phyloP scores from a whole-genome alignment of 2,329 filamentous ascomycete genomes.

The Madurella fahalii region DNA sequence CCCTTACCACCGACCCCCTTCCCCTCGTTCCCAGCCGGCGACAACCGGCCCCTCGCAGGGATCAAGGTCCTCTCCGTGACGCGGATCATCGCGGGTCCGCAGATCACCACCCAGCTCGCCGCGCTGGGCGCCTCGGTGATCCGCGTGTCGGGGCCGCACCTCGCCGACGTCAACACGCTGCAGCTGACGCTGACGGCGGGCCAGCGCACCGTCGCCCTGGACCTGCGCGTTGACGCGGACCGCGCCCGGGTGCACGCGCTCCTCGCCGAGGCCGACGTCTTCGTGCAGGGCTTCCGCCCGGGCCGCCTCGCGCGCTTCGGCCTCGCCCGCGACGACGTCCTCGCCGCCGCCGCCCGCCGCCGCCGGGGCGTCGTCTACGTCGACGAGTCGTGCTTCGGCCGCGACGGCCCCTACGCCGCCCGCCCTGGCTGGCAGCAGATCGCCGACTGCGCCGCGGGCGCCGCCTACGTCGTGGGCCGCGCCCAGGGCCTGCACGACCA shows the following conservation, averaged over 20 bases:
- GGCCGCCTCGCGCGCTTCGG: constrained; percentile 40
- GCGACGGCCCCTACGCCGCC: constrained; percentile 35
- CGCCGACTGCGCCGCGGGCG: constrained; percentile 36
- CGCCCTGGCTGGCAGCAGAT: constrained; percentile 51
- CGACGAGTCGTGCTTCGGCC: constrained; percentile 49
- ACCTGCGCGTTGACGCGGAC: constrained; percentile 42
- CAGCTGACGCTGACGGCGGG: constrained; percentile 43
- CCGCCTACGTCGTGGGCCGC: constrained; percentile 32
- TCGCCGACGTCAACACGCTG: constrained; percentile 40
- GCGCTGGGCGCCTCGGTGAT: constrained; percentile 45
- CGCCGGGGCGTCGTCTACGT: constrained; percentile 45
- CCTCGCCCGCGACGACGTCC: constrained; percentile 38
- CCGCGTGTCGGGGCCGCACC: constrained; percentile 39
- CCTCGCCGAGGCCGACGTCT: constrained; percentile 47
- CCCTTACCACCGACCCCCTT: constrained; percentile 25
- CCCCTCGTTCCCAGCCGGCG: constrained; percentile 14
- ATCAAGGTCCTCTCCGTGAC: constrained; percentile 49
- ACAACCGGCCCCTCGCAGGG: constrained; percentile 39
- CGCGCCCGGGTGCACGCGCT: constrained; percentile 38
- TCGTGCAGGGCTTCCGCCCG: constrained; percentile 50
- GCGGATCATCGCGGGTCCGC: constrained; percentile 45
- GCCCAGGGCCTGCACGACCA: constrained; percentile 25
- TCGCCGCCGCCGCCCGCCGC: constrained; percentile 37
- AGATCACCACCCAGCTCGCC: constrained; percentile 40
- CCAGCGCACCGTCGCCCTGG: constrained; percentile 44